These are phyloP conservation scores for Kwoniella botswanensis DNA, from an alignment of 768 basidiomycete species.

Conservation along the genomic window DNA sequence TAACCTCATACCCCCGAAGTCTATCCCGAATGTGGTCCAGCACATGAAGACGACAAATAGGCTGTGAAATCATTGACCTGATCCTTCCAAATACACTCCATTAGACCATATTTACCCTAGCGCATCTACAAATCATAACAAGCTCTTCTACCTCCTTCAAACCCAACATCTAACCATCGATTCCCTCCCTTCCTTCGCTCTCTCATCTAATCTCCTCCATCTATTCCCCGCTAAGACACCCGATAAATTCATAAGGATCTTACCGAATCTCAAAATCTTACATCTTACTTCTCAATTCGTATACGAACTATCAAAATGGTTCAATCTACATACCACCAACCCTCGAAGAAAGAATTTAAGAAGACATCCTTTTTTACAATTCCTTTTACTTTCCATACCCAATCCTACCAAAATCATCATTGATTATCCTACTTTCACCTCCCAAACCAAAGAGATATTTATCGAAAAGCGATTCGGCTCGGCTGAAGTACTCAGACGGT, in stretches of 20 bases:
- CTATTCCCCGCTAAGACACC: not conserved
- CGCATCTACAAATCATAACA: not conserved
- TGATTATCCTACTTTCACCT: not conserved
- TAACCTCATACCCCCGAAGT: not conserved
- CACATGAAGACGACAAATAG: not conserved
- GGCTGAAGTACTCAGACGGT: not conserved
- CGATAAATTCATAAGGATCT: not conserved
- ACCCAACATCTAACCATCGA: not conserved
- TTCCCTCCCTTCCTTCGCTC: not conserved
- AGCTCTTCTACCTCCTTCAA: not conserved
- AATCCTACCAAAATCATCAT: not conserved
- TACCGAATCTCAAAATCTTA: not conserved
- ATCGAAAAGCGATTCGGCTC: not conserved
- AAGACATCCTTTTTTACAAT: conserved; percentile 6
- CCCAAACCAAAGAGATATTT: not conserved
- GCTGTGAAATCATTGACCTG: not conserved
- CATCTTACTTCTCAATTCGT: not conserved
- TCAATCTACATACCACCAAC: not conserved
- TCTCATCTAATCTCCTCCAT: not conserved
- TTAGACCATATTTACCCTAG: not conserved
- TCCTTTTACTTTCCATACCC: not conserved
- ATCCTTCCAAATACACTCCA: not conserved
- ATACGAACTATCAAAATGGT: conserved; percentile 9
- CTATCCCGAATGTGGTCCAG: too few relatives aligned
- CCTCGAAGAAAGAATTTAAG: not conserved